Evolutionary conservation across 768 basidiomycete species (phyloP).

Genomic region (Crassisporium funariophilum): DNA sequence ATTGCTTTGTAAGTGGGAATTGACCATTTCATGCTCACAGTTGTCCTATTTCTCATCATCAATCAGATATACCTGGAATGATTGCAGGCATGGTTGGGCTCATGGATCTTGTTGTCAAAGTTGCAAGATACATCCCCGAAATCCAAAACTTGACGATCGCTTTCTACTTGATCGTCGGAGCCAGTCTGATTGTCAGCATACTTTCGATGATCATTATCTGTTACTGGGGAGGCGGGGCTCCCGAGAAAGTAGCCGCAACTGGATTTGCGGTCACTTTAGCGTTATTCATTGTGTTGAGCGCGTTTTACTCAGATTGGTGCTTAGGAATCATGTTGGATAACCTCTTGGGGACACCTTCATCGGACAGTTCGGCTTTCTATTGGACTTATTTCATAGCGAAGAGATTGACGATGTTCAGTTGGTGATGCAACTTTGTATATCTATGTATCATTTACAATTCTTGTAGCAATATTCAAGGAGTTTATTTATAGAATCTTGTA

Average conservation of each 20-base stretch:
- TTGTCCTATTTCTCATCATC: background rate
- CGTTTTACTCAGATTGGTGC: slow-evolving; percentile 30
- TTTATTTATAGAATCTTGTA: too few relatives aligned
- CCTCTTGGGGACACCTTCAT: slow-evolving; percentile 26
- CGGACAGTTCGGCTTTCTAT: slow-evolving; percentile 27
- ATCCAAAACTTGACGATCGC: slow-evolving; percentile 23
- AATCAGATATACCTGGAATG: slow-evolving; percentile 31
- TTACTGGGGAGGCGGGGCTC: slow-evolving; percentile 18
- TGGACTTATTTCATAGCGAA: slow-evolving; percentile 32
- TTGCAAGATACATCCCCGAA: slow-evolving; percentile 14
- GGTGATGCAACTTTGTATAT: slow-evolving; percentile 9
- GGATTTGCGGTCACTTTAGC: slow-evolving; percentile 23
- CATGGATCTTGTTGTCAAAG: slow-evolving; percentile 31
- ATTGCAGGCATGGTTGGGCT: slow-evolving; percentile 33
- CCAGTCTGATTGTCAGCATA: slow-evolving; percentile 20
- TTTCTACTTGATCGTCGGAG: slow-evolving; percentile 28
- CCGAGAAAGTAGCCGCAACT: slow-evolving; percentile 20
- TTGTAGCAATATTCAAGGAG: too few relatives aligned
- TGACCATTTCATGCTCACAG: background rate
- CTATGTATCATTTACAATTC: too few relatives aligned
- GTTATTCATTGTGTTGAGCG: slow-evolving; percentile 26
- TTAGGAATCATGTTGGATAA: slow-evolving; percentile 32
- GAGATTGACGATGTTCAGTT: slow-evolving; percentile 28
- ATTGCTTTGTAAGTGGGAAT: slow-evolving; percentile 23
- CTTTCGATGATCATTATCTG: slow-evolving; percentile 20